Base-by-base conservation (phyloP, 192 early-diverging fungal genomes). In the Podila clonocystis region DNA sequence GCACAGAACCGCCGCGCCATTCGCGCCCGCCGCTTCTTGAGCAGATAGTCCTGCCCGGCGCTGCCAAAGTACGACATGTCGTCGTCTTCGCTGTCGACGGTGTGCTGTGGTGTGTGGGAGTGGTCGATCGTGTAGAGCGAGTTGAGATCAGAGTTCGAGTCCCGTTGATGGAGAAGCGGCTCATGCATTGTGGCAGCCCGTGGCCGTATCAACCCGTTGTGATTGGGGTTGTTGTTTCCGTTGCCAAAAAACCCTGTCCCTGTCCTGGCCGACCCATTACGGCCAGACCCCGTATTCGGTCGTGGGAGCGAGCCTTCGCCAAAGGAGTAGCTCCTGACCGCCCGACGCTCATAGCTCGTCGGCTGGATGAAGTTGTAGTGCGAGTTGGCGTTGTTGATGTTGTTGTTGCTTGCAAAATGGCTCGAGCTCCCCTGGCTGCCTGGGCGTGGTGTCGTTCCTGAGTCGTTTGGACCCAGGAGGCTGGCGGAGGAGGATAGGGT, bases 121-220 rank as follows among this genome's bases (percentile, higher is more conserved):
- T 73, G 63, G 62, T 80, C 77, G 41, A 80, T 69, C 1, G 77
- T 73, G 17, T 80, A 80, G 24, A 80, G 77, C 19, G 77, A 80
- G 36, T 68, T 80, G 31, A 65, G 30, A 9, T 73, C 70, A 13
- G 76, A 72, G 5, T 50, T 48, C 17, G 38, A 67, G 24, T 68
- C 50, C 17, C 50, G 64, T 60, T 57, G 60, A 0, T 12, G 41
- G 36, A 69, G 55, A 19, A 72, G 31, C 11, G 45, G 20, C 20
- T 68, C 65, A n/a, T 63, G 60, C 17, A 58, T n/a, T 22, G 74
- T 65, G 11, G 45, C 33, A 9, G 62, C 74, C 20, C 67, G 50
- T 1, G 74, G 55, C 33, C 65, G 52, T 22, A 52, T 52, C n/a
- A 17, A 55, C 8, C 6, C n/a, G 52, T 22, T 63, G 13, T 59